phyloP scores from a whole-genome alignment of 345 rosid species.

The Eucalyptus erythrocorys region DNA sequence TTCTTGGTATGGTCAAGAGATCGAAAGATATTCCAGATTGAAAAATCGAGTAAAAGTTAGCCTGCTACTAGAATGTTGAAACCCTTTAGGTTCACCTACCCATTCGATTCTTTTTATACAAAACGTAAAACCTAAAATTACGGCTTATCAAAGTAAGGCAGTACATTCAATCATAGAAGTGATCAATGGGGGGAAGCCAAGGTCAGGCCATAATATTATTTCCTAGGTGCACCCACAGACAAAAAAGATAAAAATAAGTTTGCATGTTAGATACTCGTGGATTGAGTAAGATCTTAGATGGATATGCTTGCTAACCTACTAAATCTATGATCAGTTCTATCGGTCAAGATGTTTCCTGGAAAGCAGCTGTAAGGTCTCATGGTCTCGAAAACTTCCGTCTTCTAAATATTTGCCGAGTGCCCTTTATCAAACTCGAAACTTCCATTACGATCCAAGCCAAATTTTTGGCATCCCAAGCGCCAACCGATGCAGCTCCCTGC shows the following conservation, averaged over 20 bases:
- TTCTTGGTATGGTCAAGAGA: rapidly evolving
- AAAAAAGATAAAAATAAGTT: not conserved
- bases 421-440: not conserved
- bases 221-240: not conserved
- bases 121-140: not conserved
- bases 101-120: not conserved
- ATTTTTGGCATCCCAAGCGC: not conserved
- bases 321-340: not conserved
- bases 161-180: not conserved
- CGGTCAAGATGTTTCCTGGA: not conserved
- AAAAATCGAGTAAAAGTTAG: not conserved
- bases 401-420: not conserved
- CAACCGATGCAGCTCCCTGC: not conserved
- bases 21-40: not conserved
- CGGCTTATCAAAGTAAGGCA: not conserved
- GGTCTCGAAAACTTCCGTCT: not conserved
- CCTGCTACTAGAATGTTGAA: not conserved
- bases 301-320: not conserved
- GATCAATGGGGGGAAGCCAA: not conserved
- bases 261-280: not conserved
- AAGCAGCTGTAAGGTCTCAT: not conserved
- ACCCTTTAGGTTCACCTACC: not conserved
- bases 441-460: rapidly evolving
- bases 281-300: not conserved
- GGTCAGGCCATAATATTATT: not conserved